phyloP scores from a whole-genome alignment of 495 filamentous ascomycete species.

The Tuber umbilicatum region DNA sequence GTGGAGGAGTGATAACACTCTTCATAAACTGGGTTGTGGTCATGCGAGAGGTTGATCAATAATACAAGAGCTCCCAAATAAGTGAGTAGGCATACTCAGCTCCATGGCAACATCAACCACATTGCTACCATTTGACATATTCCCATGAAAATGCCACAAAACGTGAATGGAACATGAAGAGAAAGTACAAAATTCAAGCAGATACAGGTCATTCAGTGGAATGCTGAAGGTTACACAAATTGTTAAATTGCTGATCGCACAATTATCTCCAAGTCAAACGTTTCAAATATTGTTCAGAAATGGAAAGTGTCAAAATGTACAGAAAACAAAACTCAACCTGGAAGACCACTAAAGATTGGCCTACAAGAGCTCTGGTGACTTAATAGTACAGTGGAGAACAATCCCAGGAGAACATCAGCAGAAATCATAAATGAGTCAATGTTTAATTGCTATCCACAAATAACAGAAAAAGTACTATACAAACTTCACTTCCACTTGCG shows the following conservation, averaged over 20 bases:
- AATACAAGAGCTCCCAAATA: too few relatives aligned
- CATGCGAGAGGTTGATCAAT: too few relatives aligned
- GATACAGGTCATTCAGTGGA: background rate
- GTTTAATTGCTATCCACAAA: background rate
- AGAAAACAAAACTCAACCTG: background rate
- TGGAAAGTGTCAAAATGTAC: background rate
- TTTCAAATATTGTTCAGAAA: background rate
- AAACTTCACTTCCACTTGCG: constrained; percentile 3
- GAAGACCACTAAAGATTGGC: constrained; percentile 4
- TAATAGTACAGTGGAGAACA: background rate
- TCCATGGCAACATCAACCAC: too few relatives aligned
- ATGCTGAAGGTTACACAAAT: background rate
- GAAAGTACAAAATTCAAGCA: too few relatives aligned
- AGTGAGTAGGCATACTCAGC: too few relatives aligned
- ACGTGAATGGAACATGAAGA: too few relatives aligned
- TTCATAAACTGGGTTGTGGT: too few relatives aligned
- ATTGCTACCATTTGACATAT: too few relatives aligned
- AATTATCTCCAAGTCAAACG: background rate
- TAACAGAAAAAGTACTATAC: background rate
- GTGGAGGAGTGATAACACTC: too few relatives aligned
- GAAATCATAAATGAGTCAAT: background rate
- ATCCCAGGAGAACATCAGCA: background rate
- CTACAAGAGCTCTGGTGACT: background rate
- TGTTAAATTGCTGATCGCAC: background rate
- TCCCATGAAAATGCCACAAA: too few relatives aligned